phyloP scores from a whole-genome alignment of 2,329 filamentous ascomycete species.

The Apiospora koreana region DNA sequence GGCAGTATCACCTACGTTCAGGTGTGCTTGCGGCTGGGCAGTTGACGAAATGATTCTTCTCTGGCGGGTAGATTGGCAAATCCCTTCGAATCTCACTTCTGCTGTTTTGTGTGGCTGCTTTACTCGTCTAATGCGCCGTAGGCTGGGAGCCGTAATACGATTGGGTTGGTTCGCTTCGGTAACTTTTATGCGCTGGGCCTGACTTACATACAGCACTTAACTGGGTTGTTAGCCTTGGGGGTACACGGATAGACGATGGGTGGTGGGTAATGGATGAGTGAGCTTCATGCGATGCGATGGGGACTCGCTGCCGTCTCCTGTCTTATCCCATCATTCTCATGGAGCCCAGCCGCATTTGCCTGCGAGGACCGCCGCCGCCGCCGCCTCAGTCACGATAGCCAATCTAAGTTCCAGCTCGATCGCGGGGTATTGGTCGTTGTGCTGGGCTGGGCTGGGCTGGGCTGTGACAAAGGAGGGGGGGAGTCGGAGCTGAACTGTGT shows the following conservation, averaged over 20 bases:
- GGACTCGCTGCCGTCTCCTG: not conserved
- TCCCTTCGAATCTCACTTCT: not conserved
- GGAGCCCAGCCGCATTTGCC: not conserved
- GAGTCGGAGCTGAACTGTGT: not conserved
- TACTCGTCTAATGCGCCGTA: not conserved
- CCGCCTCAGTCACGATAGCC: constrained; percentile 2
- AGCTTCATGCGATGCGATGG: not conserved
- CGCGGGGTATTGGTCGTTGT: not conserved
- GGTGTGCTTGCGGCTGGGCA: not conserved
- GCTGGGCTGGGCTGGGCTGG: not conserved
- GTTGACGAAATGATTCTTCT: not conserved
- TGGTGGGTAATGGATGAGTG: not conserved
- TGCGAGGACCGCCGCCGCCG: not conserved
- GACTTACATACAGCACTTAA: not conserved
- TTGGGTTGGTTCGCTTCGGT: not conserved
- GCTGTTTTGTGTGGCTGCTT: not conserved
- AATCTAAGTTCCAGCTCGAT: not conserved
- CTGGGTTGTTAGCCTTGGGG: not conserved
- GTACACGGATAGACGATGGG: not conserved
- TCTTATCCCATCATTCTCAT: not conserved
- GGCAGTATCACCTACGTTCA: not conserved
- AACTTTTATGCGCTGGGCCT: not conserved
- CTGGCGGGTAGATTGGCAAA: not conserved
- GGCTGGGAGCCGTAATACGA: not conserved
- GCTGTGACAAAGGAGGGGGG: not conserved